A percentile compares a stretch with the other conserved stretches of the same genome.
phyloP scores from a whole-genome alignment of 2,329 filamentous ascomycete species.

The Colletotrichum spaethianum region DNA sequence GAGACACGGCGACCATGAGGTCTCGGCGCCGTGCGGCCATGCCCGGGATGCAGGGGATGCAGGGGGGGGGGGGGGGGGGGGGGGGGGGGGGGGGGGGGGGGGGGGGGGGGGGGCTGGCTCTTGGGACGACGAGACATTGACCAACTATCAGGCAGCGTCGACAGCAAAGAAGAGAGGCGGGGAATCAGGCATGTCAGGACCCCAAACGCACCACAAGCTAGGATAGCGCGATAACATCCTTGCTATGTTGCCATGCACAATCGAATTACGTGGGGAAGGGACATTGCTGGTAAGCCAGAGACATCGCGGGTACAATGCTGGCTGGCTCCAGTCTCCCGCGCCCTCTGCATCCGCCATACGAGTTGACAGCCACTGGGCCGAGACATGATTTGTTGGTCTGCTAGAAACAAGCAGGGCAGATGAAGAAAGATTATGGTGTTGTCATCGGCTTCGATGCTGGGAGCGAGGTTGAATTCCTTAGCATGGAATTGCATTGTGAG shows the following conservation, averaged over 20 bases:
- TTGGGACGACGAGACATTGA: not conserved
- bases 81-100: no score
- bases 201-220: not conserved
- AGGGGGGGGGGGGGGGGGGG: not conserved
- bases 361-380: not conserved
- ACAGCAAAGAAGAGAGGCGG: conserved; percentile 2
- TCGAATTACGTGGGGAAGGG: conserved; percentile 25
- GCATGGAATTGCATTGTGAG: not conserved
- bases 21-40: conserved; percentile 20
- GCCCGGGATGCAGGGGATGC: conserved; percentile 5
- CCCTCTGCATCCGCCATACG: not conserved
- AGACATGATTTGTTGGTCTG: not conserved
- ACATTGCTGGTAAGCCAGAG: not conserved
- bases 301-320: not conserved
- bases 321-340: not conserved
- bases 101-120: not conserved
- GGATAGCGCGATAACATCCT: conserved; percentile 14
- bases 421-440: not conserved
- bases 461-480: not conserved
- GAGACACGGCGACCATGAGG: conserved; percentile 12
- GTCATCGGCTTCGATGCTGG: not conserved
- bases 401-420: not conserved
- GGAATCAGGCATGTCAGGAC: not conserved
- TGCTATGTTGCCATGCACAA: conserved; percentile 10
- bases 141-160: not conserved